These are phyloP conservation scores for Entonaema liquescens DNA, from an alignment of 495 filamentous ascomycete genomes.

Conservation along the genomic window DNA sequence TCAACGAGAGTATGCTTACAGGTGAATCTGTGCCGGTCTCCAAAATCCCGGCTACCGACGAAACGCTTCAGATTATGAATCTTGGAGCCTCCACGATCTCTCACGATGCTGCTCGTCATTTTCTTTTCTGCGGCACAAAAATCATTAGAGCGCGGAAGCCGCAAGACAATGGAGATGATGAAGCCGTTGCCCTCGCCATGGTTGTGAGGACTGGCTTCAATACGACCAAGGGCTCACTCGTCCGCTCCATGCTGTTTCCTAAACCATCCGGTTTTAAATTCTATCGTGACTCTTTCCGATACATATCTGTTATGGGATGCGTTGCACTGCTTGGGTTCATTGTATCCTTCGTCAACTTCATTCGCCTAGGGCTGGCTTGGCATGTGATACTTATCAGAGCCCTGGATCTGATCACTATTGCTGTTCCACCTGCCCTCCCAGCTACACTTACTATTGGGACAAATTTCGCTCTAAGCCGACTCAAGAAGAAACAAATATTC, in stretches of 20 bases:
- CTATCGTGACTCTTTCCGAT: conserved; percentile 96
- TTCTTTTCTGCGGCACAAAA: conserved; percentile 94
- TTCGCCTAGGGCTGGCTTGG: conserved; percentile 82
- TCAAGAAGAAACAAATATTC: conserved; percentile 89
- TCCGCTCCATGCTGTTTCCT: conserved; percentile 98
- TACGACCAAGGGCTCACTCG: conserved; percentile 94
- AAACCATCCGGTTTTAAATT: conserved; percentile 99
- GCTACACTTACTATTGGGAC: conserved; percentile 96
- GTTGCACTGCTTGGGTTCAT: conserved; percentile 89
- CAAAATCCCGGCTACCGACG: conserved; percentile 86
- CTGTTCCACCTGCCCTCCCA: conserved; percentile 95
- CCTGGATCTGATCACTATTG: conserved; percentile 95
- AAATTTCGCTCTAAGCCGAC: conserved; percentile 87
- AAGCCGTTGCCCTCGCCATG: conserved; percentile 90
- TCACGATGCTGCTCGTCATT: conserved; percentile 82
- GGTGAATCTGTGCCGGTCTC: conserved; percentile 98
- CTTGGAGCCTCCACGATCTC: conserved; percentile 79
- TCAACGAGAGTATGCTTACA: conserved; percentile 99
- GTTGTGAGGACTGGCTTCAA: conserved; percentile 95
- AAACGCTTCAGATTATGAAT: conserved; percentile 76
- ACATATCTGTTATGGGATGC: conserved; percentile 96
- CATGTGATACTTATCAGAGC: conserved; percentile 90
- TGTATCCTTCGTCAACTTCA: conserved; percentile 91
- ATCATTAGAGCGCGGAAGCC: conserved; percentile 90
- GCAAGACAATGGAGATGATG: conserved; percentile 81